Base-by-base conservation (phyloP, 2,329 filamentous ascomycete genomes). In the Calonectria naviculata region DNA sequence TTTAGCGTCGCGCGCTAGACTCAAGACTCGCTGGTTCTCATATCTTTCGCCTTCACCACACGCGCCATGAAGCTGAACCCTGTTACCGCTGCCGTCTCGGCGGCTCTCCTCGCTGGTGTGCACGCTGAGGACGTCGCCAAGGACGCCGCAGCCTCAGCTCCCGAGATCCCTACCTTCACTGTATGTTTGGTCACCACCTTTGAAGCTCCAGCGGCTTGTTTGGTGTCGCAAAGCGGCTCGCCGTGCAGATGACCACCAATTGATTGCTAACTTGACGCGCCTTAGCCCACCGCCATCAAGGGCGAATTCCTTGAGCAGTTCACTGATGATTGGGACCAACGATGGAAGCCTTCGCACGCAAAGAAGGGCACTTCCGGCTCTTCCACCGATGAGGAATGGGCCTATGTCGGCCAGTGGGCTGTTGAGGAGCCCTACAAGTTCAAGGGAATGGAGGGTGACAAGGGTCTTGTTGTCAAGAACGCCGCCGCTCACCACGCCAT, bases 281-380 rank as follows among this genome's bases (percentile, higher is more conserved):
- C 36, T 28, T 81, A 99, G 96, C 95, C 97, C 71, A 94, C 95
- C 76, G 90, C 88, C 74, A 84, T 98, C 81, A 97, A 98, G 87
- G 97, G 93, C 78, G 94, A 95, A 72, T 99, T 99, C 91, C 88
- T 98, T 75, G 97, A 99, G 89, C 97, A 99, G 86, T 99, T 99
- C 89, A 97, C 94, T 86, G 94, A 97, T 78, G 95, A 94, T 86
- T 98, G 96, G 96, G 93, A 98, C 78, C 87, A 90, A 76, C 90
- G 95, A 87, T 99, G 97, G 97, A 95, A 96, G 87, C 91, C 93
- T 70, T 98, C 96, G 60, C 93, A 97, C 83, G 97, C 97, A 78
- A 98, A 98, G 92, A 99, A 99, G 92, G 93, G 96, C 76, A 89
- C 85, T 75, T 85, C 87, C 80, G 94, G 94, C 80, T 85, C 87